A percentile compares a stretch with the other conserved stretches of the same genome.
Evolutionary conservation across 352 stramenopile genomes (phyloP).

Genomic region (Salisapilia sapeloensis): DNA sequence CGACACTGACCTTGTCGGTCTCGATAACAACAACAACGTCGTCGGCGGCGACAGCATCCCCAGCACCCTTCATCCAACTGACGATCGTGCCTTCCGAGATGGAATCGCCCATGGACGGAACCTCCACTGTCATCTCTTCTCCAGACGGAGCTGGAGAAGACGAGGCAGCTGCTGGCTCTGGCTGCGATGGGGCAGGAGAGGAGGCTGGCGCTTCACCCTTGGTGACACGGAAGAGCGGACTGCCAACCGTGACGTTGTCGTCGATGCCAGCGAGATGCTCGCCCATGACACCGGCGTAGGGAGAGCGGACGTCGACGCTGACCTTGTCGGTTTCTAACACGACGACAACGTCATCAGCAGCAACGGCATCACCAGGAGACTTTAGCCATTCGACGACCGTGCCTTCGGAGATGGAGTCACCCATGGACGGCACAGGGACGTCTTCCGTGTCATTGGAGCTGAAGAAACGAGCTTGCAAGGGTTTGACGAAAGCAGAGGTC

Average conservation of each 20-base stretch:
- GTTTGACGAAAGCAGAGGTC: too few relatives aligned
- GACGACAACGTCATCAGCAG: conserved; percentile 94
- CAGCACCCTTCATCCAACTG: conserved; percentile 83
- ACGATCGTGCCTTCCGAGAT: conserved; percentile 96
- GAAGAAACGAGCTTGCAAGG: too few relatives aligned
- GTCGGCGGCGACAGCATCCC: conserved; percentile 85
- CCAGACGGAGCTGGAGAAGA: conserved; percentile 4
- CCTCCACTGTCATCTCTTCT: conserved; percentile 32
- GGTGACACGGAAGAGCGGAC: conserved; percentile 85
- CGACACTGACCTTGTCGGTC: conserved; percentile 91
- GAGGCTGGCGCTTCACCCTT: conserved; percentile 33
- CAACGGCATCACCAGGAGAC: conserved; percentile 82
- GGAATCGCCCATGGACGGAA: conserved; percentile 83
- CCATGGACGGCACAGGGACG: conserved; percentile 79
- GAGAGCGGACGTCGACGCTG: conserved; percentile 79
- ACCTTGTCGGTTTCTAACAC: conserved; percentile 98
- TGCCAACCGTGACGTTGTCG: conserved; percentile 90
- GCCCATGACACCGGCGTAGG: conserved; percentile 74
- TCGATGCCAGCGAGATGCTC: conserved; percentile 86
- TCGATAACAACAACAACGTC: conserved; percentile 94
- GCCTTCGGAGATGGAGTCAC: conserved; percentile 96
- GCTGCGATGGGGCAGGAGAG: conserved; percentile 2
- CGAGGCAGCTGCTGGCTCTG: conserved; percentile 4
- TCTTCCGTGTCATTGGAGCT: conserved; percentile 11
- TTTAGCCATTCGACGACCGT: conserved; percentile 95